Evolutionary conservation across 2,329 filamentous ascomycete genomes (phyloP), one percentile per base, ranked within the genome.

Genomic region (Pseudogymnoascus sp.): DNA sequence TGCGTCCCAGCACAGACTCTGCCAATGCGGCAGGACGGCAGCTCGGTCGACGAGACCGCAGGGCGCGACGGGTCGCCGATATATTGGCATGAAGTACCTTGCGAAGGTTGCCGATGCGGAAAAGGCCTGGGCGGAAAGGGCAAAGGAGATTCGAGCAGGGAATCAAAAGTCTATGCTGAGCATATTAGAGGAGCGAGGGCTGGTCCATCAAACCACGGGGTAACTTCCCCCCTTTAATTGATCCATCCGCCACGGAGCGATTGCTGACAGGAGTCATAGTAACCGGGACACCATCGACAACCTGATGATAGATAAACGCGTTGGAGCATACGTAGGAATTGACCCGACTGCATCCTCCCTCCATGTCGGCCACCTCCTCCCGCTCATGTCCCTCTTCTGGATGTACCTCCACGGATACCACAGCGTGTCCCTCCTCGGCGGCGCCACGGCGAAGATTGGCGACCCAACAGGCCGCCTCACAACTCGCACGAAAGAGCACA

Each of bases 381-480:
- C 91, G 21, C 79, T 93, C 63, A 95, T 95, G 90, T 84, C 89
- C 14, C 78, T 93, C 23, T 92, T 91, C 77, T 93, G 90, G 88
- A 83, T 93, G 79, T 91, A 91, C 76, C 79, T 92, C 67, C 80
- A 92, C 72, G 90, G 91, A 23, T 87, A 88, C 73, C 79, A 83
- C 34, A 81, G 87, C 26, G 78, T 89, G 60, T 86, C 84, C 40
- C 78, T 95, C 63, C 73, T 92, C 64, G 89, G 89, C 57, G 87
- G 88, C 69, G 86, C 88, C 12, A 96, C 91, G 3, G 88, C 86
- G 42, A 86, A 87, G 70, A 84, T 95, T 61, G 91, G 91, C 59
- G 91, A 95, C 70, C 91, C 91, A 1, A 90, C 86, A 2, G 90
- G 82, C 66, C 83, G 91, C 39, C 77, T 89, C 12, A 79, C 82